Conservation (phyloP, 768 basidiomycete genomes). For the Pisolithus tinctorius region DNA sequence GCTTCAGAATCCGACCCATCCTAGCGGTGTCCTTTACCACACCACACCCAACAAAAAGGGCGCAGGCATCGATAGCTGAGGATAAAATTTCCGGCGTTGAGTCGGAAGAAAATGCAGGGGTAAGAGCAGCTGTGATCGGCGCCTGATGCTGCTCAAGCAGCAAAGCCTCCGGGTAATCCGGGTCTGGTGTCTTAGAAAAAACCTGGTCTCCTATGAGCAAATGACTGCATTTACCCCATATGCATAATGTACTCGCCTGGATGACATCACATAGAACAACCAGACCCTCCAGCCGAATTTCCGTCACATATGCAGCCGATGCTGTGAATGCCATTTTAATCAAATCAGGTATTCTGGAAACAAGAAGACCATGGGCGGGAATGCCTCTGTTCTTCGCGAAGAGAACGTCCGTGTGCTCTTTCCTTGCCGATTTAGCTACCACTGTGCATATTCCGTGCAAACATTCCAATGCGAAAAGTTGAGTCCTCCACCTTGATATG, state of each 20-base stretch:
- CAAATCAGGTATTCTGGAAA: conserved; percentile 83
- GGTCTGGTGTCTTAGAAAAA: conserved; percentile 83
- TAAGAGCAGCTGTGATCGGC: conserved; percentile 94
- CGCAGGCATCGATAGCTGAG: conserved; percentile 88
- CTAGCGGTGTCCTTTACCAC: conserved; percentile 83
- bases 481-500: conserved; percentile 92
- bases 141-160: conserved; percentile 97
- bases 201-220: conserved; percentile 42
- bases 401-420: conserved; percentile 78
- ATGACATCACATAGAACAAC: conserved; percentile 89
- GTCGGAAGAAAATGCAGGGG: conserved; percentile 92
- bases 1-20: conserved; percentile 92
- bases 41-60: conserved; percentile 91
- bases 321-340: conserved; percentile 99
- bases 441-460: conserved; percentile 82
- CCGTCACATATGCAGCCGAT: conserved; percentile 92
- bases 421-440: conserved; percentile 62
- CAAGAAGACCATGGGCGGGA: conserved; percentile 56
- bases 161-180: conserved; percentile 84
- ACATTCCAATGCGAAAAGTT: conserved; percentile 89
- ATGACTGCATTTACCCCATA: neutral
- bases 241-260: conserved; percentile 45
- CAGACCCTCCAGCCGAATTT: conserved; percentile 88
- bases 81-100: conserved; percentile 94
- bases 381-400: conserved; percentile 60